These are phyloP conservation scores for Diplosphaera chodatii DNA, from an alignment of 139 green algal genomes.

Conservation along the genomic window DNA sequence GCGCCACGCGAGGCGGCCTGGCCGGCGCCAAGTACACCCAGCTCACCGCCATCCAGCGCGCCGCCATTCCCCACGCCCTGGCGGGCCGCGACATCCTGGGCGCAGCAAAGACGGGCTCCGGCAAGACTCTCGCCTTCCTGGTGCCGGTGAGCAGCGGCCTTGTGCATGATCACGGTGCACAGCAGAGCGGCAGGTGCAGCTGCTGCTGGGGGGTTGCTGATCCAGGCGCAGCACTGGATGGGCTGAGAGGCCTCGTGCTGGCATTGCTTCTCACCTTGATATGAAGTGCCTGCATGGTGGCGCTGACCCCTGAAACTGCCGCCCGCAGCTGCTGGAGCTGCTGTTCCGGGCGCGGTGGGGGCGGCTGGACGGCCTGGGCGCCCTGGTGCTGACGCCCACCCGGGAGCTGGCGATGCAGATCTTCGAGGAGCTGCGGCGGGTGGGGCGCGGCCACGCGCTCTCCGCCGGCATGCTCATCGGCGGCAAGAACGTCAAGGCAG, in stretches of 20 bases:
- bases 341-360: constrained; percentile 84
- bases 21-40: constrained; percentile 45
- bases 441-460: constrained; percentile 70
- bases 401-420: constrained; percentile 95
- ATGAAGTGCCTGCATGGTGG: too few relatives aligned
- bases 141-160: constrained; percentile 67
- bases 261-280: too few relatives aligned
- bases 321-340: constrained; percentile 72
- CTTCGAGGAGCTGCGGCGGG: constrained; percentile 80
- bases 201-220: too few relatives aligned
- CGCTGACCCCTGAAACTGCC: too few relatives aligned
- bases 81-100: constrained; percentile 87
- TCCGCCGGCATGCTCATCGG: constrained; percentile 91
- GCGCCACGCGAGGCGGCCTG: constrained; percentile 52
- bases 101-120: constrained; percentile 95
- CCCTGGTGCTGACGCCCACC: constrained; percentile 89
- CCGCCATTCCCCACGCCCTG: constrained; percentile 87
- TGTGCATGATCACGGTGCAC: too few relatives aligned
- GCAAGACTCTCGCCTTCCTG: constrained; percentile 95
- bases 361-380: constrained; percentile 83
- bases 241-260: too few relatives aligned
- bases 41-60: constrained; percentile 90
- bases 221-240: too few relatives aligned
- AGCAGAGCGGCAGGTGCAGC: too few relatives aligned
- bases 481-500: constrained; percentile 83